phyloP scores from a whole-genome alignment of 352 stramenopile species.

The Phytophthora boehmeriae region DNA sequence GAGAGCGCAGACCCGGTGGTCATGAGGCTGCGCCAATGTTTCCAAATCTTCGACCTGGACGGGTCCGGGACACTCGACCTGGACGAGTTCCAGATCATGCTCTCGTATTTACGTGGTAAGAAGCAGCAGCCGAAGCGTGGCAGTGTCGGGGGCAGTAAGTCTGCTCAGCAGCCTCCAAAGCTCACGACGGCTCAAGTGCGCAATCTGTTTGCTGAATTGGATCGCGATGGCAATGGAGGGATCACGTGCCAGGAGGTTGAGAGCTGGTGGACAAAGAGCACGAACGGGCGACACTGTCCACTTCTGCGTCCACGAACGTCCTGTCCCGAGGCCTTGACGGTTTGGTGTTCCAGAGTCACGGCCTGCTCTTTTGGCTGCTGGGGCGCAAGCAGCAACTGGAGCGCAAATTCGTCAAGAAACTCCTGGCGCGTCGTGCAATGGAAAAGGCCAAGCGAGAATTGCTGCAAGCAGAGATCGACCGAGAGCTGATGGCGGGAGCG shows the following conservation, averaged over 20 bases:
- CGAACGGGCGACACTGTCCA: conserved; percentile 16
- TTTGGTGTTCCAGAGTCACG: conserved; percentile 49
- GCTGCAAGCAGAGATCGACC: conserved; percentile 20
- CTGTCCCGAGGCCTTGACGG: conserved; percentile 36
- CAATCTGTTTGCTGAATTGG: conserved; percentile 47
- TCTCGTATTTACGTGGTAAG: conserved; percentile 47
- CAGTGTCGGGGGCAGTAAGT: conserved; percentile 4
- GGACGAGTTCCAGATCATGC: conserved; percentile 56
- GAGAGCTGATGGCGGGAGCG: conserved; percentile 2
- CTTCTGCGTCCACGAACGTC: conserved; percentile 42
- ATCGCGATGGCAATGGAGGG: conserved; percentile 32
- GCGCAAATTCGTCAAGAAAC: conserved; percentile 59
- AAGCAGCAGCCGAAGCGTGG: conserved; percentile 3
- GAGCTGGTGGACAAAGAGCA: conserved; percentile 40
- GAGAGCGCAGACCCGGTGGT: conserved; percentile 5
- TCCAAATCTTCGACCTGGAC: conserved; percentile 54
- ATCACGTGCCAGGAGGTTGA: conserved; percentile 47
- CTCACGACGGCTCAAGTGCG: conserved; percentile 39
- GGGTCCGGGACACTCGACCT: conserved; percentile 50
- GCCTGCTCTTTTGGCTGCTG: conserved; percentile 52
- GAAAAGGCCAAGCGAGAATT: conserved; percentile 35
- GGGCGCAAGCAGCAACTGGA: conserved; percentile 51
- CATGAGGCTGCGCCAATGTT: conserved; percentile 44
- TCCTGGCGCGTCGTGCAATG: conserved; percentile 37
- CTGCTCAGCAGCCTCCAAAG: conserved; percentile 16